phyloP scores from a whole-genome alignment of 768 basidiomycete species.

The Suillus tomentosus region DNA sequence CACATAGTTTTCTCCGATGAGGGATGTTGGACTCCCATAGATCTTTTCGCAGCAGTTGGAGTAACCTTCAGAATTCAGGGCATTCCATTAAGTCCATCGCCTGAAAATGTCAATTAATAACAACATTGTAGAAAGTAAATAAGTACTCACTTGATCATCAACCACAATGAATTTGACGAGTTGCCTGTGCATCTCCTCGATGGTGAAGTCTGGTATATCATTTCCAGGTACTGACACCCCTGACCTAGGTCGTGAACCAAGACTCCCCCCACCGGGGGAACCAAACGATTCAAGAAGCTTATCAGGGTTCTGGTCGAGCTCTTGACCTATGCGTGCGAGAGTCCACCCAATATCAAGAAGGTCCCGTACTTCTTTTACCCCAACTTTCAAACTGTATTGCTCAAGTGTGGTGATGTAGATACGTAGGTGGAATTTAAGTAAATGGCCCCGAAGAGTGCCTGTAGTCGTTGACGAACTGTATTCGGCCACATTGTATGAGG shows the following conservation, averaged over 20 bases:
- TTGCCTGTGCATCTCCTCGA: neutral
- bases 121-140: neutral
- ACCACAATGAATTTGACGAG: neutral
- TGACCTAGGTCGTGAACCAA: too few relatives aligned
- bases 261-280: too few relatives aligned
- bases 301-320: too few relatives aligned
- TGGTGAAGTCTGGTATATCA: neutral
- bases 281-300: too few relatives aligned
- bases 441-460: too few relatives aligned
- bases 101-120: neutral
- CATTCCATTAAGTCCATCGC: slow-evolving; percentile 8
- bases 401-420: neutral
- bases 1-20: slow-evolving; percentile 8
- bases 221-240: neutral
- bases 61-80: neutral
- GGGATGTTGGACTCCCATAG: slow-evolving; percentile 16
- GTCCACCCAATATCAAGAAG: too few relatives aligned
- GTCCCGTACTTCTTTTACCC: too few relatives aligned
- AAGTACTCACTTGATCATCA: neutral
- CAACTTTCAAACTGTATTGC: too few relatives aligned
- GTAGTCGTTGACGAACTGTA: too few relatives aligned
- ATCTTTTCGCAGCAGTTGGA: slow-evolving; percentile 3
- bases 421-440: too few relatives aligned
- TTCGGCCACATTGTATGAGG: too few relatives aligned
- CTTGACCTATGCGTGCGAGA: too few relatives aligned